phyloP scores from a whole-genome alignment of 441 rosid species.

The Flueggea neowawraea region DNA sequence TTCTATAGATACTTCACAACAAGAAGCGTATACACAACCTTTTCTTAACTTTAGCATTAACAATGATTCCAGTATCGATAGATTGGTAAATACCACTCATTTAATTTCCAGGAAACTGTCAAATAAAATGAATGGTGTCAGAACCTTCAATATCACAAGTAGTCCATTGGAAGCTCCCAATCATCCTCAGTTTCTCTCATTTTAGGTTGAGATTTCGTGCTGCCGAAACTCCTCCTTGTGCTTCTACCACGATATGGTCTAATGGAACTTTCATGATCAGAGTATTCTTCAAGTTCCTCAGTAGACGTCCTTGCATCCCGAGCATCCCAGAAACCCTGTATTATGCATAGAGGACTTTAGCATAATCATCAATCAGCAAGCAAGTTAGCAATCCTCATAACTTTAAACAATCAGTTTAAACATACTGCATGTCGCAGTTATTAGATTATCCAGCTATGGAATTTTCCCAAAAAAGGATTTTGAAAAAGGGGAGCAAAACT shows the following conservation, averaged over 20 bases:
- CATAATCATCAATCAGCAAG: not conserved
- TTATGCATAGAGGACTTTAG: not conserved
- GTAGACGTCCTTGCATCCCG: constrained; percentile 23
- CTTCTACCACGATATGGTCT: constrained; percentile 19
- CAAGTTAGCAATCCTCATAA: not conserved
- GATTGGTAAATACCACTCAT: no score
- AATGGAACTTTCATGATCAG: constrained; percentile 36
- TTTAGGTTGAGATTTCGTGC: constrained; percentile 26
- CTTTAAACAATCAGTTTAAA: not conserved
- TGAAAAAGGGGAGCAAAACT: no score
- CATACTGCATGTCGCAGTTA: not conserved
- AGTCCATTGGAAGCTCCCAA: constrained; percentile 69
- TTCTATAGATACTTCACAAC: no score
- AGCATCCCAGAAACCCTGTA: constrained; percentile 70
- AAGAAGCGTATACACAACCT: no score
- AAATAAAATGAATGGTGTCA: no score
- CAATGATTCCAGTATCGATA: no score
- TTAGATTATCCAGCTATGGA: not conserved
- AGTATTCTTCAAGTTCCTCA: constrained; percentile 38
- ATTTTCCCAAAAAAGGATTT: no score
- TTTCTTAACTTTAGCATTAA: no score
- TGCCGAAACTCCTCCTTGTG: constrained; percentile 18
- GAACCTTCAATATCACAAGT: constrained; percentile 25
- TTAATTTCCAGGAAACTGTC: no score
- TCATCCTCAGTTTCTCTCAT: constrained; percentile 42